Conservation (phyloP, 441 rosid genomes). For the Syzygium malaccense region DNA sequence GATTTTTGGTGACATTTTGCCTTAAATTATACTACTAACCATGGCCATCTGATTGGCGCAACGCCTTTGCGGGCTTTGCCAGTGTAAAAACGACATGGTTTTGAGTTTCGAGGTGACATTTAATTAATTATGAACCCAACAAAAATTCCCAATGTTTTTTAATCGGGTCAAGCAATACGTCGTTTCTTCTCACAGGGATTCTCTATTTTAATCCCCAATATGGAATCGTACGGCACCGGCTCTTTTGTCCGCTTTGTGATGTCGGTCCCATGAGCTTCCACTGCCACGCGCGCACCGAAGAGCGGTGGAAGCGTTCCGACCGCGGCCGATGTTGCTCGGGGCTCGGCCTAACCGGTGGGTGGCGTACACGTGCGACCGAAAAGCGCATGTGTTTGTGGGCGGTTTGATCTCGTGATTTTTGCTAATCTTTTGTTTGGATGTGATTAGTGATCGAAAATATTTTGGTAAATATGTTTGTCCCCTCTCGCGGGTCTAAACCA, state of each 20-base stretch:
- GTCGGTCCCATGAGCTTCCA: neutral
- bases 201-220: neutral
- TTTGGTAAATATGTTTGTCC: neutral
- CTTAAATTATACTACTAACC: too few species aligned
- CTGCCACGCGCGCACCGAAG: neutral
- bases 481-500: neutral
- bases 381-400: neutral
- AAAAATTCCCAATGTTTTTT: neutral
- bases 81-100: neutral
- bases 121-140: neutral
- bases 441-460: neutral
- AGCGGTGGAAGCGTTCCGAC: too few species aligned
- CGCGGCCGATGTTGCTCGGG: rapidly evolving
- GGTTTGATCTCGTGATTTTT: neutral
- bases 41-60: neutral
- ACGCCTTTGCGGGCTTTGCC: neutral
- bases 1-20: too few species aligned
- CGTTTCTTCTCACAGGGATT: neutral
- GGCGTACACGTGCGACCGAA: neutral
- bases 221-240: neutral
- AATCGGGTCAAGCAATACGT: neutral
- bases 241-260: neutral
- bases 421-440: neutral
- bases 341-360: neutral
- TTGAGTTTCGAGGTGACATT: neutral